Evolutionary conservation across 257 asterid genomes (phyloP).

Genomic region (Petunia secreta): DNA sequence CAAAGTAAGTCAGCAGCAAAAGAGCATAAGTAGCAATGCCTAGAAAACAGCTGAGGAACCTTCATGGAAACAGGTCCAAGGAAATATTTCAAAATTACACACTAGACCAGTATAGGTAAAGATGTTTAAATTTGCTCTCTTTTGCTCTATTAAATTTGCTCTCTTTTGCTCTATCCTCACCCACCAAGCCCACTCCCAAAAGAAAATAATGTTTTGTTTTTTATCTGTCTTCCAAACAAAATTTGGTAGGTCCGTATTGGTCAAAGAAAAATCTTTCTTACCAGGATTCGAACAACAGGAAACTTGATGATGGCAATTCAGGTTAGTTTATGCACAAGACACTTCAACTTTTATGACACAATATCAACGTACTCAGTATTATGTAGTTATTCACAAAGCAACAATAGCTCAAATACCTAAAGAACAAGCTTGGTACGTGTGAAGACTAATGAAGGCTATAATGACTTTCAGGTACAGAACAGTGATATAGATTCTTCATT

Average conservation of each 20-base stretch:
- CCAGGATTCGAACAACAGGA: not conserved
- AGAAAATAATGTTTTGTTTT: not conserved
- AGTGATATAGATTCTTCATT: not conserved
- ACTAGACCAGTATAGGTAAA: not conserved
- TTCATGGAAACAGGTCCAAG: not conserved
- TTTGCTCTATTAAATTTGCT: not conserved
- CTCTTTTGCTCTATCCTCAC: not conserved
- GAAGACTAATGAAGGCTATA: not conserved
- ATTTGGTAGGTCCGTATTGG: not conserved
- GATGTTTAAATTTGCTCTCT: not conserved
- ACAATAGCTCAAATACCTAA: not conserved
- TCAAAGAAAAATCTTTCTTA: not conserved
- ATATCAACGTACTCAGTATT: not conserved
- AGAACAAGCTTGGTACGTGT: not conserved
- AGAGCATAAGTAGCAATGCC: not conserved
- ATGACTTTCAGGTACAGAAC: conserved; percentile 13
- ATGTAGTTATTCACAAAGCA: conserved; percentile 14
- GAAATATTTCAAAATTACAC: conserved; percentile 12
- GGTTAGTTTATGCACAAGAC: not conserved
- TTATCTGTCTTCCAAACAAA: not conserved
- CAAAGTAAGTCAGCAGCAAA: conserved; percentile 30
- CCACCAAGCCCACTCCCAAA: not conserved
- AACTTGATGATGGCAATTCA: no score
- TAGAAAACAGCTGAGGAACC: conserved; percentile 9
- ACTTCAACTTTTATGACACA: not conserved